Base-by-base conservation (phyloP, 1,139 yeast genomes). In the Torulaspora globosa region DNA sequence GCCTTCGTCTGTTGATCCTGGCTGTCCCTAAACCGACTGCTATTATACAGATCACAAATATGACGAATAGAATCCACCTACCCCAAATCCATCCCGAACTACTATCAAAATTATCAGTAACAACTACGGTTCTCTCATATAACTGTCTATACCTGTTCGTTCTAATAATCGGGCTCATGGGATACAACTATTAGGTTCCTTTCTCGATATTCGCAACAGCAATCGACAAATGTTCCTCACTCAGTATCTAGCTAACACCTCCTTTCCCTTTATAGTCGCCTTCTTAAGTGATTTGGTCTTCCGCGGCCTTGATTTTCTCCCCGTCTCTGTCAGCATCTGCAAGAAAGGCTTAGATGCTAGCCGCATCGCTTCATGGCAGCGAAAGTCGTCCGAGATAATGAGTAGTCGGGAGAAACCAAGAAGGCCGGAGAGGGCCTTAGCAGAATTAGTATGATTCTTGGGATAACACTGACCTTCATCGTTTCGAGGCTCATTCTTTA, bases 1-100 rank as follows among this genome's bases (percentile, higher is more conserved):
- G 70, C 60, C 96, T 73, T 48, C 74, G 72, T 43, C 74, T 75
- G 56, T 88, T 86, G 3, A 55, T 47, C 30, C 81, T 73, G 33
- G 79, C 62, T 14, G 88, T 65, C 1, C 81, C 75, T 29, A 80
- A 73, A 10, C 55, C 34, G 1, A 56, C 31, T 9, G 47, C 39
- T 1, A 78, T 30, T 6, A 84, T 62, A 2, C 78, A 75, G 1
- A 73, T 57, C 3, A 73, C 69, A 36, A 75, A 64, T 11, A 76
- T 58, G 5, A 71, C 77, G 43, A 76, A 68, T 6, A 76, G 58
- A n/a, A 76, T 66, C 81, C 81, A 77, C 47, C 80, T 53, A 10
- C 62, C 67, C 64, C 65, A 60, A 19, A 41, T 45, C 66, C 66
- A 62, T 32, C 42, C 42, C 10, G 36, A 23, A 16, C 26, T 34